phyloP scores from a whole-genome alignment of 129 eudicot genomes.

The Tagetes patula region DNA sequence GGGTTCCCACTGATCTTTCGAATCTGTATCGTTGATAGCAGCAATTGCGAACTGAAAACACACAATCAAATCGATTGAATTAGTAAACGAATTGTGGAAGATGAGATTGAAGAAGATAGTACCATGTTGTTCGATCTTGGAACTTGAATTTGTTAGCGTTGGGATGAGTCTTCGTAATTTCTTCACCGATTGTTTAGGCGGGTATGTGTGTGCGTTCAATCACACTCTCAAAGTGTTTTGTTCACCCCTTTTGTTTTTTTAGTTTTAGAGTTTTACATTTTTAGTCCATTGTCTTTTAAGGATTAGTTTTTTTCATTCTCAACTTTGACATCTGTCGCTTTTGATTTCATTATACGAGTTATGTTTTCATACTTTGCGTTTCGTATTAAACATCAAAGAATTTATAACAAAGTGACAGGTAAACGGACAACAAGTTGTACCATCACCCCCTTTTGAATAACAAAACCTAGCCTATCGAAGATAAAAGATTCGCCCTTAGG shows the following conservation, averaged over 20 bases:
- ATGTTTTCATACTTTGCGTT: no score
- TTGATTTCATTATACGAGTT: no score
- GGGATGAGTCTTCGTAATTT: conserved; percentile 33
- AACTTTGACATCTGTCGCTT: no score
- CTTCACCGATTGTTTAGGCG: conserved; percentile 40
- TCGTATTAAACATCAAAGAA: no score
- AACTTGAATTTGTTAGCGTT: conserved; percentile 18
- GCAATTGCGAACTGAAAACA: conserved; percentile 83
- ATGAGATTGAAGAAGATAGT: conserved; percentile 14
- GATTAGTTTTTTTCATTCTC: no score
- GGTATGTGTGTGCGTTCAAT: conserved; percentile 31
- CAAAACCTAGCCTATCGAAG: no score
- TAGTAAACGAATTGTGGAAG: not conserved
- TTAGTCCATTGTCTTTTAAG: not conserved
- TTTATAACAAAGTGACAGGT: no score
- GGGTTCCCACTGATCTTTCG: conserved; percentile 73
- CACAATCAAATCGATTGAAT: conserved; percentile 1
- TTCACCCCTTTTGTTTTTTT: conserved; percentile 13
- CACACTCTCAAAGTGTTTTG: not conserved
- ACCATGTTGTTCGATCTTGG: conserved; percentile 32
- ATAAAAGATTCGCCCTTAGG: no score
- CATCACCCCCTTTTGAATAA: no score
- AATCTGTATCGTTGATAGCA: conserved; percentile 81
- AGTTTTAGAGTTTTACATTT: not conserved
- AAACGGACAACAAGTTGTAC: no score